Percentiles rank a stretch among this genome's conserved stretches.
phyloP scores from a whole-genome alignment of 2,329 filamentous ascomycete genomes.

The Exophiala mesophila region DNA sequence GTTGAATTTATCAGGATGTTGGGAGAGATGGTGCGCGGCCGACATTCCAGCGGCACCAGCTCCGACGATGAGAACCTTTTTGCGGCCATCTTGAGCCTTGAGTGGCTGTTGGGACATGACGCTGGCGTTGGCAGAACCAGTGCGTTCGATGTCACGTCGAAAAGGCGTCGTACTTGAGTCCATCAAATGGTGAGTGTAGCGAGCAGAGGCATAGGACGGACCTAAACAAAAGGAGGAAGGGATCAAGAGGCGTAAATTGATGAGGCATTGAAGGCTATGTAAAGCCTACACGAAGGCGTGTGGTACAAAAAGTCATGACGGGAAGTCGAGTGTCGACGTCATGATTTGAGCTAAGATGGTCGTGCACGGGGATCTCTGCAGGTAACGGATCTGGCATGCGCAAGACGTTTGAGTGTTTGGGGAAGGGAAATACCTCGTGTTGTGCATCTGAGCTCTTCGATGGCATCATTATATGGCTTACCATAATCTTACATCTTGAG shows the following conservation, averaged over 20 bases:
- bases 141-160: slow-evolving; percentile 12
- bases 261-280: too few relatives aligned
- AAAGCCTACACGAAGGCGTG: too few relatives aligned
- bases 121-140: neutral
- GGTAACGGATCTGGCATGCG: neutral
- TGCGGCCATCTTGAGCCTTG: slow-evolving; percentile 27
- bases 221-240: neutral
- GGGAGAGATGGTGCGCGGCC: slow-evolving; percentile 56
- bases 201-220: neutral
- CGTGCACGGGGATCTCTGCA: neutral
- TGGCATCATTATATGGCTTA: too few relatives aligned
- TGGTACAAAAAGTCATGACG: neutral
- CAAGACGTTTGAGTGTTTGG: too few relatives aligned
- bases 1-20: slow-evolving; percentile 61
- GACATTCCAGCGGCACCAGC: slow-evolving; percentile 56
- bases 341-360: neutral
- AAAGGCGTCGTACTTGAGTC: slow-evolving; percentile 40
- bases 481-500: too few relatives aligned
- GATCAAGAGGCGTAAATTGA: neutral
- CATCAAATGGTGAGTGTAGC: slow-evolving; percentile 53
- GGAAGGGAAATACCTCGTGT: too few relatives aligned
- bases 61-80: slow-evolving; percentile 56
- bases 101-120: slow-evolving; percentile 18
- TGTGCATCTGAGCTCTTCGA: too few relatives aligned
- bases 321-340: neutral